These are phyloP conservation scores for Saccharomyces pastorianus DNA, from an alignment of 1,139 yeast species.

Conservation along the genomic window DNA sequence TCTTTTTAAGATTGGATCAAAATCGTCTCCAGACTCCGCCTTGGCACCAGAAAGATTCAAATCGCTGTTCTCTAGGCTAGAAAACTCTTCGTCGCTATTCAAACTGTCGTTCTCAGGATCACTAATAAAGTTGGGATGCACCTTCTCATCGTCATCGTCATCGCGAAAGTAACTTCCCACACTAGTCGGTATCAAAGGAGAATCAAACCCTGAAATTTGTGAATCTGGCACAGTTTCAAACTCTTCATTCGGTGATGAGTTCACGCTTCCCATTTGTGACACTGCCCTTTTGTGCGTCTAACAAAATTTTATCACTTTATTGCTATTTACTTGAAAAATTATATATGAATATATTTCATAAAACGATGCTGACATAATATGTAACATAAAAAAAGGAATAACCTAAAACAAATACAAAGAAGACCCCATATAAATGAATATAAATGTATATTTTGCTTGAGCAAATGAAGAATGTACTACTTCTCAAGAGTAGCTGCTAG, in stretches of 20 bases:
- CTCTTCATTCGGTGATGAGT: neutral
- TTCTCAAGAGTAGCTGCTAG: neutral
- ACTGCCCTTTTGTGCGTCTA: conserved; percentile 10
- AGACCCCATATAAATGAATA: neutral
- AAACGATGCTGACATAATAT: neutral
- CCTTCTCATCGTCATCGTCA: neutral
- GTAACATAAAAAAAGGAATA: neutral
- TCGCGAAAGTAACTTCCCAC: neutral
- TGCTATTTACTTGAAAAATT: neutral
- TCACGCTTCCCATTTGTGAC: conserved; percentile 16
- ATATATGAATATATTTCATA: neutral
- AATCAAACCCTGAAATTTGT: neutral
- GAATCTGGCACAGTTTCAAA: neutral
- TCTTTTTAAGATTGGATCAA: conserved; percentile 1
- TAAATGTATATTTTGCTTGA: neutral
- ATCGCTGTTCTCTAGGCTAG: neutral
- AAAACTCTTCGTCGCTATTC: neutral
- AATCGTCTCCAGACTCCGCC: neutral
- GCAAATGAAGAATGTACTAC: neutral
- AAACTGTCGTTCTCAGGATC: neutral
- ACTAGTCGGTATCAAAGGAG: neutral
- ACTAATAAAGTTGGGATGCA: neutral
- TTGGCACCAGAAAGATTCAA: neutral
- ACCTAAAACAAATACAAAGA: neutral
- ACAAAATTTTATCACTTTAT: neutral